Evolutionary conservation across 202 grass and related monocot species (phyloP), one percentile per base, ranked within the genome.

Genomic region (Brachypodium distachyon): DNA sequence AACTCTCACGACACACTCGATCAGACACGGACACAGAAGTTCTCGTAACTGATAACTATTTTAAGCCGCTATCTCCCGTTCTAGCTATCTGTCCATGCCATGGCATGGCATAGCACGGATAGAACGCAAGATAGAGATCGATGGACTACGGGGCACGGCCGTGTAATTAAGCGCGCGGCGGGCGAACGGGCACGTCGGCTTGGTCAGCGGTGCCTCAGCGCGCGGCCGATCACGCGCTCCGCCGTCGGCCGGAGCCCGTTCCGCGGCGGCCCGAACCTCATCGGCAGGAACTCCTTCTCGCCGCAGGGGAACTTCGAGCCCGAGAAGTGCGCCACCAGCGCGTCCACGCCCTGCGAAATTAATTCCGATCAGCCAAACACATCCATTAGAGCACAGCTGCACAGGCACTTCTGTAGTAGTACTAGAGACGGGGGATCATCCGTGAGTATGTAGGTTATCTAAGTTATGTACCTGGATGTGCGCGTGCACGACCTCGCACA

Each of bases 21-120:
- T n/a, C n/a, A n/a, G 33, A 36, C 33, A 36, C 33, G 0, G 40
- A 64, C 17, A 28, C 1, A 19, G 19, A 12, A 67, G 7, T n/a
- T n/a, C n/a, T n/a, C n/a, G n/a, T n/a, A n/a, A n/a, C n/a, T n/a
- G n/a, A n/a, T n/a, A n/a, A n/a, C n/a, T n/a, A n/a, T n/a, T n/a
- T n/a, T n/a, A n/a, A n/a, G 3, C 2, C 50, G 47, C 62, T 88
- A 83, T 88, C 91, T 90, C 58, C 65, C 82, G 67, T 83, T 93
- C 91, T 84, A 88, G 88, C 87, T 84, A 88, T 90, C 87, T 1
- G 22, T 58, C 67, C 82, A 28, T 77, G 50, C 0, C 50, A 52
- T 68, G 65, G 14, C 0, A 48, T 31, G 3, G 3, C 18, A 67
- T 9, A 40, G 64, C 37, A 37, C 33, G 0, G 82, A 88, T 81